Percentiles rank a stretch among this genome's conserved stretches.
phyloP scores from a whole-genome alignment of 805 yeast genomes.

The Candida stauntonica region DNA sequence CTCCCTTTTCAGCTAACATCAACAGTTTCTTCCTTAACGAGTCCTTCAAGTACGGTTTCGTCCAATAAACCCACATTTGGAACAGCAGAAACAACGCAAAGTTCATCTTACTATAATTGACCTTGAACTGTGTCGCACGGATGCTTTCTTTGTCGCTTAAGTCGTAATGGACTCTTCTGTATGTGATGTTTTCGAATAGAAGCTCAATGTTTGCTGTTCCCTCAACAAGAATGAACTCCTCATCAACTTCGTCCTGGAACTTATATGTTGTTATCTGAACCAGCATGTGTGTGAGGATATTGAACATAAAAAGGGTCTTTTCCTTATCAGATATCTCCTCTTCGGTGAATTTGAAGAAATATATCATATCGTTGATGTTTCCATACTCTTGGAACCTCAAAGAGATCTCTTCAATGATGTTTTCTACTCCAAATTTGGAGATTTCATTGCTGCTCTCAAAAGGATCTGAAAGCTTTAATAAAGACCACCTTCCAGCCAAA shows the following conservation, averaged over 20 bases:
- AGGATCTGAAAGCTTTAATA: background rate
- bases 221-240: constrained; percentile 3
- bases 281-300: constrained; percentile 7
- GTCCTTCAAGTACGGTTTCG: background rate
- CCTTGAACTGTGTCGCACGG: constrained; percentile 1
- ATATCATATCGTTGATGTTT: constrained; percentile 13
- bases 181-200: constrained; percentile 16
- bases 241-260: constrained; percentile 5
- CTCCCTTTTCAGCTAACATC: constrained; percentile 13
- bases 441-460: background rate
- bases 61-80: constrained; percentile 15
- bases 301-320: constrained; percentile 4
- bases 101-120: constrained; percentile 16
- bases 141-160: constrained; percentile 1
- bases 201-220: constrained; percentile 3
- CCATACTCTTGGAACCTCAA: constrained; percentile 6
- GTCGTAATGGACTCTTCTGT: constrained; percentile 8
- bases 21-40: constrained; percentile 1
- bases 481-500: constrained; percentile 8
- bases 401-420: background rate
- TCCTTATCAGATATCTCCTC: constrained; percentile 10
- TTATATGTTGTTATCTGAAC: constrained; percentile 18
- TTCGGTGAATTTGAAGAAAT: constrained; percentile 13
- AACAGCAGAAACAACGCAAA: constrained; percentile 10
- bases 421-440: background rate